Percentiles rank a stretch among this genome's conserved stretches.
phyloP scores from a whole-genome alignment of 2,329 filamentous ascomycete species.

The Aspergillus oerlinghausenensis region DNA sequence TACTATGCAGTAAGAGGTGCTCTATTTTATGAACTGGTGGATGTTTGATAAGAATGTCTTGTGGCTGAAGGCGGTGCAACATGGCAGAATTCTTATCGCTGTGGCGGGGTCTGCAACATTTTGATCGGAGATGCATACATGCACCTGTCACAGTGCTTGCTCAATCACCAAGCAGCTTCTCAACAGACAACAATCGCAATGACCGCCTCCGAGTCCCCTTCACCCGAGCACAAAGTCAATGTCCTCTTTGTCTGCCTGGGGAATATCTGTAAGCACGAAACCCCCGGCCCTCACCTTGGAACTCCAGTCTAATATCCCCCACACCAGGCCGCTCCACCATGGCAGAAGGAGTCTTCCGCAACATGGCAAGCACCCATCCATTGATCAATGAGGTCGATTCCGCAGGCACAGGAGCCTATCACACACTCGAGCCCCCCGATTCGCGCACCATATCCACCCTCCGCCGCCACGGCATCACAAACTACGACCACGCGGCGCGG shows the following conservation, averaged over 20 bases:
- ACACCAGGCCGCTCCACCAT: slow-evolving; percentile 70
- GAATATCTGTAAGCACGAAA: slow-evolving; percentile 68
- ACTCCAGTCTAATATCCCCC: slow-evolving; percentile 3
- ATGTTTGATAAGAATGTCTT: background rate
- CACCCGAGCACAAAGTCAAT: slow-evolving; percentile 45
- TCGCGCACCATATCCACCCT: slow-evolving; percentile 78
- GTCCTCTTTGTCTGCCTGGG: slow-evolving; percentile 95
- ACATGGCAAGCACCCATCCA: slow-evolving; percentile 57
- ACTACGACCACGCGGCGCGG: slow-evolving; percentile 73
- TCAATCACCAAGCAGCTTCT: background rate
- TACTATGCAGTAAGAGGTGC: background rate
- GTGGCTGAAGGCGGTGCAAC: background rate
- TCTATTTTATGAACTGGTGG: no score
- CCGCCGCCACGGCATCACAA: slow-evolving; percentile 65
- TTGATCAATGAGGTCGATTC: slow-evolving; percentile 71
- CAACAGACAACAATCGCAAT: slow-evolving; percentile 8
- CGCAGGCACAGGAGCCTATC: slow-evolving; percentile 86
- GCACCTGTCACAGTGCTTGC: background rate
- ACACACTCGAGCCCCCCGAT: slow-evolving; percentile 72
- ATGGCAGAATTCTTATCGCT: background rate
- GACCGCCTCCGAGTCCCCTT: slow-evolving; percentile 13
- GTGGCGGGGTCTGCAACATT: background rate
- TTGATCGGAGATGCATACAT: background rate
- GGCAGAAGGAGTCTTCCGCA: slow-evolving; percentile 89
- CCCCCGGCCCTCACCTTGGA: slow-evolving; percentile 2